Percentiles rank a stretch among this genome's conserved stretches.
Conservation (phyloP, 1,284 basidiomycete genomes). For the Thelephora terrestris region DNA sequence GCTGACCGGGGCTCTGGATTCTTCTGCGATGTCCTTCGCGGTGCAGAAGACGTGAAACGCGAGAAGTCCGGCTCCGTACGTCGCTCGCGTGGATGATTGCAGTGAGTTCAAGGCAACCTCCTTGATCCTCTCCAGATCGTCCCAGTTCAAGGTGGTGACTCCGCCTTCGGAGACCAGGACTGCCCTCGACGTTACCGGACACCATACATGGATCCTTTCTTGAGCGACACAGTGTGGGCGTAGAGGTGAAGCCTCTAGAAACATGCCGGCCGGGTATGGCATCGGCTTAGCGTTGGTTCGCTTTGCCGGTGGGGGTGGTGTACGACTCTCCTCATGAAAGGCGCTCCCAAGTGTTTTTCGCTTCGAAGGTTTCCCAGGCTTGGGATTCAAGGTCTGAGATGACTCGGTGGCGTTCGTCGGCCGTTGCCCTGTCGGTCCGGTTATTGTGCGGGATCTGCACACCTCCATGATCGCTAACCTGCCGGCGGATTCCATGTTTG, state of each 20-base stretch:
- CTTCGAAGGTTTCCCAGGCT: background rate
- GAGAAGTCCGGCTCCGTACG: background rate
- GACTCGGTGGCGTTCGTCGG: background rate
- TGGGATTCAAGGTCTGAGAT: background rate
- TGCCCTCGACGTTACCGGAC: background rate
- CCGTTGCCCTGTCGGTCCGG: background rate
- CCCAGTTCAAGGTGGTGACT: background rate
- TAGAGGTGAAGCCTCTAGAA: background rate
- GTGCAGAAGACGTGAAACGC: background rate
- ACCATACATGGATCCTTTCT: background rate
- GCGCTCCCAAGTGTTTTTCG: background rate
- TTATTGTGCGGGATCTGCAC: background rate
- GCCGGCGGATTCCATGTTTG: background rate
- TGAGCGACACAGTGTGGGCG: background rate
- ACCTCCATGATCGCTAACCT: background rate
- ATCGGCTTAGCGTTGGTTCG: background rate
- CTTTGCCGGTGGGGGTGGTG: background rate
- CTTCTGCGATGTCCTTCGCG: background rate
- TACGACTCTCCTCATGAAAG: background rate
- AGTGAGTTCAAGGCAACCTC: background rate
- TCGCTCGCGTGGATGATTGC: background rate
- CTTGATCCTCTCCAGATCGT: background rate
- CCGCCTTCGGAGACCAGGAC: background rate
- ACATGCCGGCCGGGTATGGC: background rate
- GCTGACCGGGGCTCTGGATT: background rate